Base-by-base conservation (phyloP, 345 rosid genomes). In the Gynandropsis gynandra region DNA sequence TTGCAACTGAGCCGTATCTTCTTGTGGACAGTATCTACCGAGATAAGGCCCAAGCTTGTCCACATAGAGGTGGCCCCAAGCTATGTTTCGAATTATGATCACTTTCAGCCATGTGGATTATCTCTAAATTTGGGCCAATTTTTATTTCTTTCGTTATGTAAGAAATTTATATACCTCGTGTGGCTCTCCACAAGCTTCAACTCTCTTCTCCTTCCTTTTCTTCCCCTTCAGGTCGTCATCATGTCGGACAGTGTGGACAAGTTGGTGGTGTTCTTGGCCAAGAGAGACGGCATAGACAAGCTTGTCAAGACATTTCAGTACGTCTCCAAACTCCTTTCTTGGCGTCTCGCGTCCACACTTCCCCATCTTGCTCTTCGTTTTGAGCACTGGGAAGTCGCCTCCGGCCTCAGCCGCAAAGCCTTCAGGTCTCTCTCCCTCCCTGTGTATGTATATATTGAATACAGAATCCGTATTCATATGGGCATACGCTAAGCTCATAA, bases 231-330 rank as follows among this genome's bases (percentile, higher is more conserved):
- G 50, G 9, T 73, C 58, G 73, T 78, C 75, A 73, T 53, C 13
- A 52, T 9, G 47, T 66, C 4, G 45, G 98, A 92, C 78, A 68
- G 81, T 7, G 78, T 82, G 16, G 98, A 92, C 79, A 92, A 82
- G 74, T 76, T 92, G 24, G 96, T 92, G 17, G 69, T 84, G 67
- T 92, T 87, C 76, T 76, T 87, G 5, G 96, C 98, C 14, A 92
- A 84, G 67, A 64, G 96, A 68, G 98, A 92, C 17, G 98, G 98
- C 38, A 92, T 92, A 48, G 98, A 92, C 77, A 92, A 92, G 76
- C 95, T 92, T 16, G 96, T 92, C 52, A 92, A 92, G 73, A 92
- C 98, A 35, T 92, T 92, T 67, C 98, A 92, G 33, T 92, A 92
- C 40, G 95, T 92, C 8, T 77, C 98, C 21, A 92, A 92, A 80